Evolutionary conservation across 1,284 basidiomycete genomes (phyloP).

Genomic region (Laetiporus sulphureus): DNA sequence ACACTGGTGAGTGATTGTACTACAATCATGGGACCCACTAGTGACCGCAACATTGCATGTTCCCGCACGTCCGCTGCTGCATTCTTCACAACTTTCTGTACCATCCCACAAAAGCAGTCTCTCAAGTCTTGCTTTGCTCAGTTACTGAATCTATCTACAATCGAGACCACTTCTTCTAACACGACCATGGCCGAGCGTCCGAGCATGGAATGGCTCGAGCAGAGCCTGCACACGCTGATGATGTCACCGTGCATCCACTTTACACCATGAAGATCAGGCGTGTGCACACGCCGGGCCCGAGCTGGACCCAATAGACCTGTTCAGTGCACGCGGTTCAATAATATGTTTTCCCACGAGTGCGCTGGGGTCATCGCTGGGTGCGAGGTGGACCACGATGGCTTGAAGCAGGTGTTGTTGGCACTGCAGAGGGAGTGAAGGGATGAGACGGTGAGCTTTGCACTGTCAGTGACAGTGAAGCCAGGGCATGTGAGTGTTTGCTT

Average conservation of each 20-base stretch:
- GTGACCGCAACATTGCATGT: not conserved
- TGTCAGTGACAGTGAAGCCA: conserved; percentile 7
- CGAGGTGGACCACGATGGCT: conserved; percentile 20
- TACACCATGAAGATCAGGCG: conserved; percentile 15
- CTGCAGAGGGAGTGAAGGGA: conserved; percentile 23
- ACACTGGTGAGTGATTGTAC: no score
- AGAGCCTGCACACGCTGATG: conserved; percentile 21
- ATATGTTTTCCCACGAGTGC: conserved; percentile 22
- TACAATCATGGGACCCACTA: no score
- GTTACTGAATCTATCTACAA: no score
- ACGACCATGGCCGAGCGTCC: no score
- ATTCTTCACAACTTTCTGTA: not conserved
- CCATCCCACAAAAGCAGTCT: not conserved
- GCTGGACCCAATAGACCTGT: conserved; percentile 28
- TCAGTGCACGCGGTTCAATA: conserved; percentile 25
- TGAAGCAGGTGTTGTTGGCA: conserved; percentile 21
- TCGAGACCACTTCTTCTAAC: no score
- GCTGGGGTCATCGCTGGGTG: conserved; percentile 19
- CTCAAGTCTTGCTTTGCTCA: no score
- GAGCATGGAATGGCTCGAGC: conserved; percentile 20
- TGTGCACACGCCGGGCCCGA: conserved; percentile 25
- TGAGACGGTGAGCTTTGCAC: conserved; percentile 15
- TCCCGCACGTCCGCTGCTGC: not conserved
- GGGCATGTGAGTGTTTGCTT: conserved; percentile 3
- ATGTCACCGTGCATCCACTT: conserved; percentile 27